Evolutionary conservation across 208 protist genomes (phyloP).

Genomic region (Trypanosoma lewisi): DNA sequence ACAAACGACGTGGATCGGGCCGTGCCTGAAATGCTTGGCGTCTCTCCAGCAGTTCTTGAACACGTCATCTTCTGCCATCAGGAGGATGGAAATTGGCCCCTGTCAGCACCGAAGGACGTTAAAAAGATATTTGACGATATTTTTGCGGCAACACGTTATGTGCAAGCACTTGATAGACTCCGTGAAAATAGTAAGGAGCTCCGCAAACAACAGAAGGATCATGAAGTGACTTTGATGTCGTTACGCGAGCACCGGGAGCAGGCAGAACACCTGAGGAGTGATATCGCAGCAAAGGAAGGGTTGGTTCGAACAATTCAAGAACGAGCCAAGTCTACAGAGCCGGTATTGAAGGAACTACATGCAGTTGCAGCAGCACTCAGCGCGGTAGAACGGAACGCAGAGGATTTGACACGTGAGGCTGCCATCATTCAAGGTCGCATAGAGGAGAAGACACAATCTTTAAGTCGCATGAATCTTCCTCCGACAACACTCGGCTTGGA

Average conservation of each 20-base stretch:
- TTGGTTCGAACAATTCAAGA: conserved; percentile 35
- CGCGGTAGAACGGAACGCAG: conserved; percentile 50
- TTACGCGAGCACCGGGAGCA: conserved; percentile 80
- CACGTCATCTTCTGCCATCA: conserved; percentile 98
- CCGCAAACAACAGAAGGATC: conserved; percentile 79
- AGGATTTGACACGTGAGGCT: conserved; percentile 53
- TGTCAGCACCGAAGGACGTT: conserved; percentile 90
- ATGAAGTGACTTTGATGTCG: conserved; percentile 71
- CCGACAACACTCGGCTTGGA: conserved; percentile 38
- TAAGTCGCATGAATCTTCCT: conserved; percentile 27
- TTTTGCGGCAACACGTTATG: conserved; percentile 96
- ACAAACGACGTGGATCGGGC: conserved; percentile 95
- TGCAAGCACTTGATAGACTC: conserved; percentile 84
- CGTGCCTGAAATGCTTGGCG: conserved; percentile 96
- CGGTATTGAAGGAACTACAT: conserved; percentile 54
- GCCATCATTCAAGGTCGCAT: conserved; percentile 60
- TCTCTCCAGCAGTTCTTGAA: conserved; percentile 96
- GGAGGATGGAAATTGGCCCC: conserved; percentile 98
- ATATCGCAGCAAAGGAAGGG: conserved; percentile 64
- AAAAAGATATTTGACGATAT: conserved; percentile 99
- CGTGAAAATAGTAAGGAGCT: conserved; percentile 86
- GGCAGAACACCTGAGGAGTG: conserved; percentile 53
- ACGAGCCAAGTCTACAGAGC: conserved; percentile 48
- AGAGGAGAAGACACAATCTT: conserved; percentile 54
- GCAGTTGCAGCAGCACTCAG: conserved; percentile 44